Conservation (phyloP, 2,329 filamentous ascomycete species). For the Metarhizium anisopliae region DNA sequence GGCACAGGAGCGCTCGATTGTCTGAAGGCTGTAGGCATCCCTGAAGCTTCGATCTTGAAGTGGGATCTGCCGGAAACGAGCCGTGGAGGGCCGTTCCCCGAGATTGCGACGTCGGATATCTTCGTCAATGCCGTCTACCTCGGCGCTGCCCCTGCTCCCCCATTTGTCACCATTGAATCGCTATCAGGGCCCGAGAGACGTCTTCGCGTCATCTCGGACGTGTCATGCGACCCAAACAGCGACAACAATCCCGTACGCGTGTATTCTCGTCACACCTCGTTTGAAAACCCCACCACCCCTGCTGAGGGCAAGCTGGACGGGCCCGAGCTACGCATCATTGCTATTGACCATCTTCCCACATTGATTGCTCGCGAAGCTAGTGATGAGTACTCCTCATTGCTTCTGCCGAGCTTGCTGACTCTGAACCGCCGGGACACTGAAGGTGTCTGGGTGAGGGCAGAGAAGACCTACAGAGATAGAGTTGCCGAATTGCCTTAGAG, state of each 20-base stretch:
- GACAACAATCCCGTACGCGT: conserved; percentile 66
- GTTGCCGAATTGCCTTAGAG: conserved; percentile 1
- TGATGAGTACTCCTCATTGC: conserved; percentile 32
- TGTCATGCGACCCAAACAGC: conserved; percentile 67
- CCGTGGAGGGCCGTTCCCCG: conserved; percentile 62
- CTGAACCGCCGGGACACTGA: conserved; percentile 5
- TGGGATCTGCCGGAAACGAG: conserved; percentile 75
- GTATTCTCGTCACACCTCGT: conserved; percentile 78
- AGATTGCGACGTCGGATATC: conserved; percentile 67
- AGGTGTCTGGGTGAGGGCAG: conserved; percentile 6
- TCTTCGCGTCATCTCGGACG: conserved; percentile 73
- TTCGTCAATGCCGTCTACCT: conserved; percentile 48
- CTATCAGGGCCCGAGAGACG: conserved; percentile 54
- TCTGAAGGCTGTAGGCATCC: conserved; percentile 58
- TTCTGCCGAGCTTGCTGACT: conserved; percentile 2
- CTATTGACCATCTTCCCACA: conserved; percentile 77
- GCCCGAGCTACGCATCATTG: conserved; percentile 66
- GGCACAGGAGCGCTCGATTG: conserved; percentile 78
- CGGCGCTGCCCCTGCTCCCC: background rate
- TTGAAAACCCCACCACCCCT: conserved; percentile 77
- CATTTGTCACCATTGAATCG: conserved; percentile 26
- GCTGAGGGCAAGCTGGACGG: conserved; percentile 41
- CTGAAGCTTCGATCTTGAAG: conserved; percentile 35
- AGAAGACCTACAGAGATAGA: conserved; percentile 5
- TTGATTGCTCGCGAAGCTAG: conserved; percentile 79